phyloP scores from a whole-genome alignment of 306 rosid species.

The Lupinus albus region DNA sequence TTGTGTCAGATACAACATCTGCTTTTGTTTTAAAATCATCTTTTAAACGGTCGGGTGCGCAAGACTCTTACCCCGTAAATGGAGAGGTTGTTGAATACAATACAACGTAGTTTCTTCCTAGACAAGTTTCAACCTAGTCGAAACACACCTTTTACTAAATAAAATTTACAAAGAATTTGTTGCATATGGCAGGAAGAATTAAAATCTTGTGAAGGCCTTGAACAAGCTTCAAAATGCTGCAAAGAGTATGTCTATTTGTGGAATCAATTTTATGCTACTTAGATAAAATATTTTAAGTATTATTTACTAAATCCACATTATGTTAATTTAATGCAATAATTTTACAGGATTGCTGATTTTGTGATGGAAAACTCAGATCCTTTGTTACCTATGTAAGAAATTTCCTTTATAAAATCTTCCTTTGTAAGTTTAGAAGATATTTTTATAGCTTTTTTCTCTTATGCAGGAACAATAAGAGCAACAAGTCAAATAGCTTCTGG shows the following conservation, averaged over 20 bases:
- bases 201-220: conserved; percentile 72
- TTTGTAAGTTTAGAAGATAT: conserved; percentile 9
- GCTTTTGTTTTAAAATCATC: too few relatives aligned
- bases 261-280: background rate
- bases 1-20: too few relatives aligned
- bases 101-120: too few relatives aligned
- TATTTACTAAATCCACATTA: background rate
- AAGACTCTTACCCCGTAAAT: too few relatives aligned
- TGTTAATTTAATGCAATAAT: conserved; percentile 18
- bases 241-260: conserved; percentile 65
- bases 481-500: conserved; percentile 63
- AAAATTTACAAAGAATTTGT: conserved; percentile 17
- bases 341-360: conserved; percentile 74
- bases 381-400: conserved; percentile 73
- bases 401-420: background rate
- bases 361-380: conserved; percentile 74
- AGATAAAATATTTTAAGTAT: background rate
- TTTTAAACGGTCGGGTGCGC: too few relatives aligned
- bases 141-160: background rate
- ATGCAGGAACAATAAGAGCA: conserved; percentile 58
- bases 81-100: too few relatives aligned
- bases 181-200: conserved; percentile 68
- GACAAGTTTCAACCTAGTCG: background rate
- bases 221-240: conserved; percentile 79
- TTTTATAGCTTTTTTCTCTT: conserved; percentile 32